Conservation (phyloP, 73 alveolate genomes). For the Paraurostyla sp. region DNA sequence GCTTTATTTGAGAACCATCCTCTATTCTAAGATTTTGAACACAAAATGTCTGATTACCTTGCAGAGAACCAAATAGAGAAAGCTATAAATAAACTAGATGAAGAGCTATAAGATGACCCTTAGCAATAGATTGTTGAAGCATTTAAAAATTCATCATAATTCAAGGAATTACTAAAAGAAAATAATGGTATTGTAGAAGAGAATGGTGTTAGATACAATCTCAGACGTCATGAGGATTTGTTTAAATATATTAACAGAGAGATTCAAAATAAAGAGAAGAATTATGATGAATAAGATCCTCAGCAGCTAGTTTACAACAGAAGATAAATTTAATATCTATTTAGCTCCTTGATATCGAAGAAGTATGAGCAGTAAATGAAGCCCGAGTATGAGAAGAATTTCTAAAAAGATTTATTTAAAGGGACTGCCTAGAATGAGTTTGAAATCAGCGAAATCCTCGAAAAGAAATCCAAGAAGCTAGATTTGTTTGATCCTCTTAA, state of each 20-base stretch:
- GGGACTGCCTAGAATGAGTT: constrained; percentile 11
- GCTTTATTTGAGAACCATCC: constrained; percentile 21
- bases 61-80: not conserved
- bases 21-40: constrained; percentile 1
- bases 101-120: constrained; percentile 10
- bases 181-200: constrained; percentile 16
- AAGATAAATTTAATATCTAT: constrained; percentile 60
- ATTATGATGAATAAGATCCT: constrained; percentile 6
- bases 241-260: constrained; percentile 19
- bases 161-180: not conserved
- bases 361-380: constrained; percentile 69
- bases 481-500: constrained; percentile 3
- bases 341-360: constrained; percentile 40
- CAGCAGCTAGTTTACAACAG: not conserved
- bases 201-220: not conserved
- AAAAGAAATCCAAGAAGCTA: constrained; percentile 8
- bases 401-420: constrained; percentile 34
- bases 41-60: constrained; percentile 40
- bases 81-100: constrained; percentile 24
- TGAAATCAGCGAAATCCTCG: constrained; percentile 6
- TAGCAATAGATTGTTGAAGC: not conserved
- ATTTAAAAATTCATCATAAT: not conserved
- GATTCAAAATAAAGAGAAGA: constrained; percentile 23
- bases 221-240: not conserved
- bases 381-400: constrained; percentile 64